Percentiles rank a stretch among this genome's conserved stretches.
These are phyloP conservation scores for Podaxis mareebaensis DNA, from an alignment of 768 basidiomycete species.

Conservation along the genomic window DNA sequence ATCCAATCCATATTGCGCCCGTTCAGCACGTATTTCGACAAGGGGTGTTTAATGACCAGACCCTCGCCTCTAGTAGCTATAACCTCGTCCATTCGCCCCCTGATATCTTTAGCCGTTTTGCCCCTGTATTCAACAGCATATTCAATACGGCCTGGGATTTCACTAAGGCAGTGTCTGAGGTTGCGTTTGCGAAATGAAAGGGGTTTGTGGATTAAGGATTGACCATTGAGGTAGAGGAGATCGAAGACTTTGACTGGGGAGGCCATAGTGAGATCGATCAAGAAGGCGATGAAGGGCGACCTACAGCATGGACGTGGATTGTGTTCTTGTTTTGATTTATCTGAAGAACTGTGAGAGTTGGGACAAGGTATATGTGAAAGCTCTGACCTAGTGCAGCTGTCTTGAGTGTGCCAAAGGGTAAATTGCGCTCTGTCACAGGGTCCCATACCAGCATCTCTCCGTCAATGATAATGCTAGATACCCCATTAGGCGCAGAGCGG, in stretches of 20 bases:
- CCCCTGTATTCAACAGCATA: slow-evolving; percentile 72
- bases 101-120: slow-evolving; percentile 79
- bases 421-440: slow-evolving; percentile 80
- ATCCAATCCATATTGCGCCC: slow-evolving; percentile 92
- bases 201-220: slow-evolving; percentile 70
- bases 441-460: slow-evolving; percentile 99
- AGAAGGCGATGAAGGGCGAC: slow-evolving; percentile 29
- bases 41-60: slow-evolving; percentile 85
- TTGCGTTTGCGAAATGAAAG: slow-evolving; percentile 80
- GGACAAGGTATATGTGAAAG: neutral
- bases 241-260: slow-evolving; percentile 92
- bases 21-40: slow-evolving; percentile 80
- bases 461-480: slow-evolving; percentile 82
- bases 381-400: slow-evolving; percentile 80
- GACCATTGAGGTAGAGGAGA: slow-evolving; percentile 85
- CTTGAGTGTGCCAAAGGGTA: slow-evolving; percentile 94
- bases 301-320: slow-evolving; percentile 90
- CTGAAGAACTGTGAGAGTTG: slow-evolving; percentile 33
- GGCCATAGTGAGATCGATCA: neutral
- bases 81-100: slow-evolving; percentile 76
- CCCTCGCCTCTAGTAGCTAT: slow-evolving; percentile 91
- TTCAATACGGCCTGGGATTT: slow-evolving; percentile 80
- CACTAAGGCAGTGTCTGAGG: slow-evolving; percentile 63
- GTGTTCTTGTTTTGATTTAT: slow-evolving; percentile 67
- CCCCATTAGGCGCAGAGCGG: slow-evolving; percentile 8